Base-by-base conservation (phyloP, 208 protist species). In the Trypanosomatidae sp. region DNA sequence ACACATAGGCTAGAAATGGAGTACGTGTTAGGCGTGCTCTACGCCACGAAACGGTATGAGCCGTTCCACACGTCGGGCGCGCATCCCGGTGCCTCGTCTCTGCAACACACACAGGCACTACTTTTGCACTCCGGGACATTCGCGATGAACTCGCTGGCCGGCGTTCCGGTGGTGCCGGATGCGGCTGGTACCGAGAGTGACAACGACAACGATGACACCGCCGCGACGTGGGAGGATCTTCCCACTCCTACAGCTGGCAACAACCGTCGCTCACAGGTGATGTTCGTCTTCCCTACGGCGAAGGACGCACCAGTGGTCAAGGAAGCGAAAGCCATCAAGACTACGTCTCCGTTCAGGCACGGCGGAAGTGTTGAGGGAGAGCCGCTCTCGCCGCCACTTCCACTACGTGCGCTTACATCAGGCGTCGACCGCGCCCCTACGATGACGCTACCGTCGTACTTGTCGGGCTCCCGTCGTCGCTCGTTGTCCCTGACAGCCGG, bases 11-110 rank as follows among this genome's bases (percentile, higher is more conserved):
- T 46, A 7, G 25, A 17, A 6, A 88, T 88, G 83, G 83, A 88
- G 53, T 88, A 83, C 49, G 65, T 85, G 5, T 69, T 85, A 5
- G 83, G 80, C 28, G 72, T 73, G 5, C 44, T 84, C 55, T 85
- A 83, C 74, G 77, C 71, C 60, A 87, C 79, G 17, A 79, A 80
- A 39, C 72, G 74, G 69, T 84, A 83, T 62, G 83, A 87, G 71
- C 46, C 71, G 33, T 73, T 81, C 44, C 77, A 82, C 49, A 70
- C 64, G 17, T 69, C 66, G 19, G 15, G 49, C 9, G 47, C 22
- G n/a, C 43, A 69, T 15, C 30, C 12, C 19, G 49, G 30, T 43
- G 49, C 30, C 33, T 58, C 49, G 28, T 15, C 49, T 9, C 66
- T 22, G 28, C 49, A 15, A 4, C 66, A 30, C 3, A 19, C 6